Evolutionary conservation across 1,284 basidiomycete species (phyloP).

Genomic region (Papiliotrema laurentii): DNA sequence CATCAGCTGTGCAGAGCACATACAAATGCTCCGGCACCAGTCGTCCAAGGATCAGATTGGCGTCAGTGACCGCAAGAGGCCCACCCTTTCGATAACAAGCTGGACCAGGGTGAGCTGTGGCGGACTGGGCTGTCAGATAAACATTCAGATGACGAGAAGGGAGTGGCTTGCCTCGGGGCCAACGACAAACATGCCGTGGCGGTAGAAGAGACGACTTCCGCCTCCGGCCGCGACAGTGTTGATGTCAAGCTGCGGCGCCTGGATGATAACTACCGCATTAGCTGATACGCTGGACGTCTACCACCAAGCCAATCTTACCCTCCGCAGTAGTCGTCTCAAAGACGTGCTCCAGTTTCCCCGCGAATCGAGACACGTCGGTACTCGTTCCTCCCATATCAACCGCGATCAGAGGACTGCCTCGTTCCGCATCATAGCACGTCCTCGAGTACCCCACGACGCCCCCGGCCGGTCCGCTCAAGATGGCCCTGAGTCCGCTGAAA

Average conservation of each 20-base stretch:
- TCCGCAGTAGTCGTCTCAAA: conserved; percentile 74
- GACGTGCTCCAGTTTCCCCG: conserved; percentile 35
- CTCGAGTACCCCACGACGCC: conserved; percentile 52
- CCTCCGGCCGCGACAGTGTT: conserved; percentile 48
- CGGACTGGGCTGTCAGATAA: conserved; percentile 23
- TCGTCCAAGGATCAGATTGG: conserved; percentile 47
- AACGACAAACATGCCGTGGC: conserved; percentile 38
- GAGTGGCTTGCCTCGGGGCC: conserved; percentile 22
- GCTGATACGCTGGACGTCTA: too few relatives aligned
- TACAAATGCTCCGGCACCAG: conserved; percentile 30
- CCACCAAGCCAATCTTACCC: conserved; percentile 6
- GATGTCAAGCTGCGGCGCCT: conserved; percentile 32
- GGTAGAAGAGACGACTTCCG: conserved; percentile 42
- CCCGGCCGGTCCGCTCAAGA: conserved; percentile 51
- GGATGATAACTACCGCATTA: conserved; percentile 19
- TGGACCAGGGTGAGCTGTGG: conserved; percentile 34
- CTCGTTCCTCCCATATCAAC: conserved; percentile 54
- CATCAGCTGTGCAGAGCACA: conserved; percentile 5
- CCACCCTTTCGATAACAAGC: conserved; percentile 48
- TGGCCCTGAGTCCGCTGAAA: conserved; percentile 35
- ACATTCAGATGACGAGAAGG: conserved; percentile 12
- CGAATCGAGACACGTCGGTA: conserved; percentile 56
- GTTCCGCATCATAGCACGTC: conserved; percentile 35
- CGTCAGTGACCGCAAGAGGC: conserved; percentile 47
- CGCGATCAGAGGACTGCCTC: conserved; percentile 34